A percentile compares a stretch with the other conserved stretches of the same genome.
Evolutionary conservation across 768 basidiomycete species (phyloP).

Genomic region (Chalciporus chontae): DNA sequence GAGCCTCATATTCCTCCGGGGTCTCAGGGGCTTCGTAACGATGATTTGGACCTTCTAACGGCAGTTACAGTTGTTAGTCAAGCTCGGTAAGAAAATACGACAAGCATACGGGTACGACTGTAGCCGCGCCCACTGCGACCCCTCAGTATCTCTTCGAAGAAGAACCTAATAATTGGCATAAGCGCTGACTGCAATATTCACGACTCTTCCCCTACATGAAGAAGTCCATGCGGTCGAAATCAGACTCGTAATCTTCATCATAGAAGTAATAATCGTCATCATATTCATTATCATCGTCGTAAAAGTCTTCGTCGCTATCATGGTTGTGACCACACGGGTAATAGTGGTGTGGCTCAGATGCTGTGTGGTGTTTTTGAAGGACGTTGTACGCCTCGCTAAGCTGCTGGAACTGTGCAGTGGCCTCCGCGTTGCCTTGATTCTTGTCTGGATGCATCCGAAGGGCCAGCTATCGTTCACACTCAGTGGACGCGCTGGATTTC

Average conservation of each 20-base stretch:
- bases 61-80: slow-evolving; percentile 11
- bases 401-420: slow-evolving; percentile 66
- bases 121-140: slow-evolving; percentile 32
- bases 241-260: slow-evolving; percentile 32
- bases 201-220: slow-evolving; percentile 40
- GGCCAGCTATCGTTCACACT: slow-evolving; percentile 43
- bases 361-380: slow-evolving; percentile 50
- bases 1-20: slow-evolving; percentile 49
- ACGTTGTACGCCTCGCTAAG: slow-evolving; percentile 66
- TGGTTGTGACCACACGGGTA: slow-evolving; percentile 19
- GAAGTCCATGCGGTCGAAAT: slow-evolving; percentile 35
- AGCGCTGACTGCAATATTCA: neutral
- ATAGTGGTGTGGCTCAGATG: slow-evolving; percentile 21
- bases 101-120: slow-evolving; percentile 26
- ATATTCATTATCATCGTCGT: slow-evolving; percentile 29
- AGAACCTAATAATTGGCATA: slow-evolving; percentile 34
- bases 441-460: slow-evolving; percentile 75
- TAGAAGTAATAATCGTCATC: slow-evolving; percentile 29
- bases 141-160: slow-evolving; percentile 46
- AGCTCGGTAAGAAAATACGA: slow-evolving; percentile 10
- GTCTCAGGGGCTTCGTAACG: slow-evolving; percentile 37
- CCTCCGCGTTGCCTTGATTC: slow-evolving; percentile 60
- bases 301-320: slow-evolving; percentile 40
- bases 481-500: neutral
- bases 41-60: slow-evolving; percentile 20